Base-by-base conservation (phyloP, 2,329 filamentous ascomycete genomes). In the Hypomyces rosellus region DNA sequence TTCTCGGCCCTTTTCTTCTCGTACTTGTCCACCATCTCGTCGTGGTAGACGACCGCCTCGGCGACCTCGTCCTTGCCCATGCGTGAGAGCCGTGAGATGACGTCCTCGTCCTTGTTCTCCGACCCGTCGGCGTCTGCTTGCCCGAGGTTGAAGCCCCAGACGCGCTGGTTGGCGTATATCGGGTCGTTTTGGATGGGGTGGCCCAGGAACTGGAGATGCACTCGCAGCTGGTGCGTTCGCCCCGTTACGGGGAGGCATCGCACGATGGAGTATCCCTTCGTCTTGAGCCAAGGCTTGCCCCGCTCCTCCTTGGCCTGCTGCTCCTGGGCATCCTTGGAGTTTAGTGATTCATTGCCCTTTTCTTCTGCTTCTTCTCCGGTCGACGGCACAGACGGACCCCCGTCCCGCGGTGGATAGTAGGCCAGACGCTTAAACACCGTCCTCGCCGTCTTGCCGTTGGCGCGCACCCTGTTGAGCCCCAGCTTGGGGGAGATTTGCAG, bases 131-230 rank as follows among this genome's bases (percentile, higher is more conserved):
- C 72, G 54, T 85, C 82, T 49, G 78, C 74, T 48, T 70, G 80
- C 14, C 89, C 93, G 0, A 99, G 80, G 9, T 85, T 78, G 1
- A 85, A 75, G 0, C 93, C 93, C 76, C 95, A 99, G 11, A 99
- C 93, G 51, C 84, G 84, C 63, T 89, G 84, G 65, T 99, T 99
- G 61, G 89, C 90, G 67, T 99, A 99, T 60, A 99, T 97, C 7
- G 93, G 93, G 64, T 99, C 93, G 66, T 99, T 99, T 56, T 89
- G 85, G 59, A 99, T 97, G 2, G 93, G 93, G 64, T 97, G 88
- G 1, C 93, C 93, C 3, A 99, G 75, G 66, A 89, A 95, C 65
- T 99, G 93, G 14, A 99, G 77, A 63, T 99, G 93, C 15, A 99
- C 93, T 34, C 93, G 84, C 45, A 99, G 80, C 67, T 99, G 93